A percentile compares a stretch with the other conserved stretches of the same genome.
phyloP scores from a whole-genome alignment of 371 early-diverging fungal species.

The Caulochytrium protostelioides region DNA sequence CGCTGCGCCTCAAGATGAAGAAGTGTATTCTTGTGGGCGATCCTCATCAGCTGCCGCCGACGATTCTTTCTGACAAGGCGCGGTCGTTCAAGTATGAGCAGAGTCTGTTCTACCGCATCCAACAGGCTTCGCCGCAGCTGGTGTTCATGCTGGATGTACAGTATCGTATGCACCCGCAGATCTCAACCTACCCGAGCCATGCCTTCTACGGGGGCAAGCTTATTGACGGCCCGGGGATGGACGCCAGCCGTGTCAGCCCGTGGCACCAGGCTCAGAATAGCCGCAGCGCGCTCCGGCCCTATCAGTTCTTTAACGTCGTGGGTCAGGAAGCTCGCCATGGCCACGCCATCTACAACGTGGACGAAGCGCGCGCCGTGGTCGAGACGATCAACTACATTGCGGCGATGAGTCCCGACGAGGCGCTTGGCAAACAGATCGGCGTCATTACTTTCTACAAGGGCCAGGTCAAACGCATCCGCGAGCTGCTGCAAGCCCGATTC shows the following conservation, averaged over 20 bases:
- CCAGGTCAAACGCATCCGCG: slow-evolving; percentile 3
- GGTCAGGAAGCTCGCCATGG: no score
- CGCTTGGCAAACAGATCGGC: no score
- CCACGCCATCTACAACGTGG: no score
- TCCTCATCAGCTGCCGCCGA: slow-evolving; percentile 91
- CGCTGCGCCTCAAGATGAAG: slow-evolving; percentile 58
- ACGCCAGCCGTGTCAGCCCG: no score
- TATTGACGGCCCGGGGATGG: no score
- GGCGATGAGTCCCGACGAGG: no score
- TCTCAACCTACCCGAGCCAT: slow-evolving; percentile 2
- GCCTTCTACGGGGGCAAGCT: slow-evolving; percentile 5
- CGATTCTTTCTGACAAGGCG: slow-evolving; percentile 58
- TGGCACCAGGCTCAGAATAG: no score
- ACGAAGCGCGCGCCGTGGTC: no score
- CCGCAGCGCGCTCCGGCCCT: no score
- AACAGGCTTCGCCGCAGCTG: background rate
- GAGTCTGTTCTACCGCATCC: slow-evolving; percentile 64
- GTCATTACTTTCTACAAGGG: slow-evolving; percentile 5
- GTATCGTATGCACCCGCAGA: slow-evolving; percentile 9
- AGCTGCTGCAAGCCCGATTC: background rate
- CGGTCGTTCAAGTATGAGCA: slow-evolving; percentile 58
- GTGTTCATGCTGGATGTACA: slow-evolving; percentile 5
- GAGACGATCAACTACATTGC: no score
- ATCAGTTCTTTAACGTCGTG: no score
- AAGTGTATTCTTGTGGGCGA: slow-evolving; percentile 90